phyloP scores from a whole-genome alignment of 1,284 basidiomycete genomes.

The Coniferiporia weirii region DNA sequence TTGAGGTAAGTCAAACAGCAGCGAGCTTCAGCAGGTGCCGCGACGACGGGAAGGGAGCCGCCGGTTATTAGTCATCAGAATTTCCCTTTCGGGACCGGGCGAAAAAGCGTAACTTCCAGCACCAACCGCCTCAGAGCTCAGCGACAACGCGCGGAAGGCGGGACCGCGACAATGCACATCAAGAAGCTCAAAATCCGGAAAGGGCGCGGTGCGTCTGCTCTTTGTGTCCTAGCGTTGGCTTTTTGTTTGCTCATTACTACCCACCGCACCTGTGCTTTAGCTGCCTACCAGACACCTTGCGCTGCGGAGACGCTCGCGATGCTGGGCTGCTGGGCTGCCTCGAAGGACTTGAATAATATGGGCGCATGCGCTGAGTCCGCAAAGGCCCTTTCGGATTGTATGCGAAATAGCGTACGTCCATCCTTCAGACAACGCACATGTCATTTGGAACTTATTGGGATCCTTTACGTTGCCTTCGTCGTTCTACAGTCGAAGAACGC shows the following conservation, averaged over 20 bases:
- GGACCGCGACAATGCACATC: constrained; percentile 48
- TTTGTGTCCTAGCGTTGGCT: constrained; percentile 13
- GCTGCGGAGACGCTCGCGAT: constrained; percentile 74
- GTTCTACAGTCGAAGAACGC: constrained; percentile 53
- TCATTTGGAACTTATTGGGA: not conserved
- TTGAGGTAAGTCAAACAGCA: not conserved
- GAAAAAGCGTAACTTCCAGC: too few relatives aligned
- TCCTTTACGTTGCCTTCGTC: not conserved
- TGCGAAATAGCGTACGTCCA: constrained; percentile 74
- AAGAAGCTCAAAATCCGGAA: constrained; percentile 79
- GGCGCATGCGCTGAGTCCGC: constrained; percentile 64
- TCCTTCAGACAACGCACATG: too few relatives aligned
- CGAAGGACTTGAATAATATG: constrained; percentile 61
- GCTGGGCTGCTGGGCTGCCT: constrained; percentile 90
- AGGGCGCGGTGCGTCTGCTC: constrained; percentile 51
- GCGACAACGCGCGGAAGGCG: constrained; percentile 13
- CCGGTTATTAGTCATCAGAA: too few relatives aligned
- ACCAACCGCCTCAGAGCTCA: not conserved
- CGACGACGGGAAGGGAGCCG: too few relatives aligned
- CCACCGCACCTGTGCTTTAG: constrained; percentile 15
- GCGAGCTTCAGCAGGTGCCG: too few relatives aligned
- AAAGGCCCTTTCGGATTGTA: constrained; percentile 73
- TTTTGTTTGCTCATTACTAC: constrained; percentile 7
- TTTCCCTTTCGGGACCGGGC: too few relatives aligned
- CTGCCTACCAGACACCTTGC: constrained; percentile 54